Conservation (phyloP, 2,329 filamentous ascomycete genomes). For the Fusarium pseudograminearum region DNA sequence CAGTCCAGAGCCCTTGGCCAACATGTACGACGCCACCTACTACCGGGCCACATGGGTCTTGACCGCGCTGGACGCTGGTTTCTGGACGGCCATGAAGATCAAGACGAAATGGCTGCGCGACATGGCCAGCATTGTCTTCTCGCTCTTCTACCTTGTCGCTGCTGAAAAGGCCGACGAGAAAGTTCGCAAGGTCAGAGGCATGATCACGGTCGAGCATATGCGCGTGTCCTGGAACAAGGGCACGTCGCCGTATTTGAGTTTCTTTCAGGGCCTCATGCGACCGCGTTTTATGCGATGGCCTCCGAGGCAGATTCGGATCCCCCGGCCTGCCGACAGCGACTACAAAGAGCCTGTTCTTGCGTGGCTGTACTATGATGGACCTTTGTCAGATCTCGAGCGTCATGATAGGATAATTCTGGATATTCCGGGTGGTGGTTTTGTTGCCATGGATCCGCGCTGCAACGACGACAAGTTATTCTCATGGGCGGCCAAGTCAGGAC, state of each 20-base stretch:
- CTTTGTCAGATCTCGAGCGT: slow-evolving; percentile 79
- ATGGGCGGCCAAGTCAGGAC: slow-evolving; percentile 88
- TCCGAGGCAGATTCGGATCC: slow-evolving; percentile 85
- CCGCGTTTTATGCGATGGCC: slow-evolving; percentile 84
- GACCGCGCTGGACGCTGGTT: slow-evolving; percentile 93
- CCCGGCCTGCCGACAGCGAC: slow-evolving; percentile 80
- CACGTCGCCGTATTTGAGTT: slow-evolving; percentile 84
- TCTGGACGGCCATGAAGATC: slow-evolving; percentile 98
- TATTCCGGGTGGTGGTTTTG: slow-evolving; percentile 93
- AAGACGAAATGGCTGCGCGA: slow-evolving; percentile 82
- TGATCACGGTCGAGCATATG: slow-evolving; percentile 90
- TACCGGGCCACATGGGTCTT: slow-evolving; percentile 98
- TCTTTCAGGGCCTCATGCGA: slow-evolving; percentile 77
- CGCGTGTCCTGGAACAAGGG: slow-evolving; percentile 96
- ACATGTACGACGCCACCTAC: slow-evolving; percentile 91
- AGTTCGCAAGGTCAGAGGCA: slow-evolving; percentile 87
- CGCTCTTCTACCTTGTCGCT: slow-evolving; percentile 89
- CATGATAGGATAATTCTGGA: slow-evolving; percentile 87
- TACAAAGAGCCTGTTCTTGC: slow-evolving; percentile 86
- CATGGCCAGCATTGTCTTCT: slow-evolving; percentile 84
- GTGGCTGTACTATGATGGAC: slow-evolving; percentile 96
- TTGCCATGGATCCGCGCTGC: slow-evolving; percentile 94
- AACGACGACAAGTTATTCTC: slow-evolving; percentile 94
- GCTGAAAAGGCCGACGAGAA: slow-evolving; percentile 97
- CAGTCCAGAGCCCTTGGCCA: slow-evolving; percentile 91